Evolutionary conservation across 228 moss, liverwort and hornwort species (phyloP), one percentile per base, ranked within the genome.

Genomic region (Sphagnum magellanicum): DNA sequence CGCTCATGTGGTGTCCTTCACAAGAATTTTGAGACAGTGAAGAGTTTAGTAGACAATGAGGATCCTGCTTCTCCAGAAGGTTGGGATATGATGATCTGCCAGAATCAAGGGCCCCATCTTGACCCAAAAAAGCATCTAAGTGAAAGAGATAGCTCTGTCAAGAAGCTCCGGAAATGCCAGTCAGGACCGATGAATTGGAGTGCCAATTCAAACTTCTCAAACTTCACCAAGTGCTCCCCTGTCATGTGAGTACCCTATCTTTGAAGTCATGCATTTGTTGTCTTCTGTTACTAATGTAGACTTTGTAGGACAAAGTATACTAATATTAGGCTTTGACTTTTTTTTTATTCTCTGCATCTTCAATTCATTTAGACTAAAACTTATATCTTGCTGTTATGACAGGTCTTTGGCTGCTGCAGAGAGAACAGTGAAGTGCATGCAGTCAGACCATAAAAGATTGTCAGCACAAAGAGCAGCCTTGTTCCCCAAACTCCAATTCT

Each of bases 1-100:
- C 77, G 86, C 4, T 86, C 86, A n/a, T 86, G 82, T 65, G 86
- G 86, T 16, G 79, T 86, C 32, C 60, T 86, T 61, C 86, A 86
- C 66, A 73, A 71, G 64, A 32, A 32, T 3, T 64, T 78, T 13
- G 82, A 77, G 59, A 77, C 79, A 48, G 79, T 67, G 16, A 51
- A 75, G 10, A 79, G 77, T 52, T 12, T 58, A 32, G 71, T 17
- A 14, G 61, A 59, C 15, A 71, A 47, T 49, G 71, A 75, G 32
- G 60, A 59, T 5, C 65, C 74, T 59, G 55, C 50, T 9, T 60
- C 11, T 6, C 32, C 32, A 32, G 32, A 32, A 32, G 32, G 32
- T 32, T 32, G 32, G 32, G 32, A 32, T 32, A 32, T 58, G 1
- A 16, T 48, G n/a, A 6, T 48, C 3, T 16, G 70, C 13, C 50